A percentile compares a stretch with the other conserved stretches of the same genome.
Conservation (phyloP, 768 basidiomycete genomes). For the Kwoniella bestiolae region DNA sequence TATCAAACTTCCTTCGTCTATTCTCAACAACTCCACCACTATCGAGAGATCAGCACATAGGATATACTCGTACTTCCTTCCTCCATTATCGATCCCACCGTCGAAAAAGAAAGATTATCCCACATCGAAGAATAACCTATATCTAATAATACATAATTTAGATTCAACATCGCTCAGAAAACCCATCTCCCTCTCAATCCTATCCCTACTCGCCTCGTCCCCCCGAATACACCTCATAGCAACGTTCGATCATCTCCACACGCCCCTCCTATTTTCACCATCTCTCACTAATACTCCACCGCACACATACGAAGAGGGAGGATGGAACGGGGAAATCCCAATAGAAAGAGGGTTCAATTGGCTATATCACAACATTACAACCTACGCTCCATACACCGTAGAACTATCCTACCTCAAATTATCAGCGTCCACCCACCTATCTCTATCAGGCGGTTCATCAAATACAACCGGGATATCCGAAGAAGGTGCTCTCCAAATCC, state of each 20-base stretch:
- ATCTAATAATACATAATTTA: conserved; percentile 85
- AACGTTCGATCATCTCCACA: conserved; percentile 83
- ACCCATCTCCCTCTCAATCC: conserved; percentile 67
- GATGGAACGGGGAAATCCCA: conserved; percentile 60
- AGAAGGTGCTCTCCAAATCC: conserved; percentile 77
- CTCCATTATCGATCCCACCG: conserved; percentile 18
- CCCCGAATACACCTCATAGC: conserved; percentile 79
- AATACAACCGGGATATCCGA: conserved; percentile 61
- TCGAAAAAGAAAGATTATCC: conserved; percentile 32
- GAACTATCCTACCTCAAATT: conserved; percentile 63
- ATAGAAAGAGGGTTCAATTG: conserved; percentile 54
- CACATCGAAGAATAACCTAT: conserved; percentile 63
- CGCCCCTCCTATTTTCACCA: conserved; percentile 80
- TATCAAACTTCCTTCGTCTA: conserved; percentile 33
- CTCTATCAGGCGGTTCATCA: conserved; percentile 40
- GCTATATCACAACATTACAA: conserved; percentile 81
- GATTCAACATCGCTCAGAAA: conserved; percentile 74
- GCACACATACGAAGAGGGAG: conserved; percentile 31
- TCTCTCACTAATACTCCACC: conserved; percentile 33
- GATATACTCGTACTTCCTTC: conserved; percentile 69
- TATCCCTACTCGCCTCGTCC: conserved; percentile 73
- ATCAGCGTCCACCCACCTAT: conserved; percentile 49
- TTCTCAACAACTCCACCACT: conserved; percentile 45
- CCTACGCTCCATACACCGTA: conserved; percentile 76
- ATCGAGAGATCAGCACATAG: conserved; percentile 69